A percentile compares a stretch with the other conserved stretches of the same genome.
These are phyloP conservation scores for Westerdykella aurantiaca DNA, from an alignment of 2,329 filamentous ascomycete genomes.

Conservation along the genomic window DNA sequence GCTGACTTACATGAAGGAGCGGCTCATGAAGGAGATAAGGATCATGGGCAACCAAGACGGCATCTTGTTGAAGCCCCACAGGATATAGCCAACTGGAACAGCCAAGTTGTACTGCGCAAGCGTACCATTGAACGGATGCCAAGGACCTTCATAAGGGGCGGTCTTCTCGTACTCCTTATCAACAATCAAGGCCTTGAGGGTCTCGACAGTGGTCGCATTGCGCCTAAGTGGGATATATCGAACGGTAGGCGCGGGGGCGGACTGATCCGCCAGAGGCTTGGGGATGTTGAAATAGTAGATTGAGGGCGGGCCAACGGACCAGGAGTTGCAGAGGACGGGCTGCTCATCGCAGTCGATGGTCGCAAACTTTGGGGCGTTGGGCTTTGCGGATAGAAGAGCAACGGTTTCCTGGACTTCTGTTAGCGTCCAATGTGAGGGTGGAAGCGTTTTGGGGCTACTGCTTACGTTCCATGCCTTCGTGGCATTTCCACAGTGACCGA, in stretches of 20 bases:
- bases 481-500: conserved; percentile 54
- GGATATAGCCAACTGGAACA: conserved; percentile 60
- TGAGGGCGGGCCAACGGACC: conserved; percentile 59
- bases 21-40: conserved; percentile 64
- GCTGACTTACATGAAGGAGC: conserved; percentile 64
- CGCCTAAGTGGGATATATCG: conserved; percentile 63
- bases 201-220: conserved; percentile 60
- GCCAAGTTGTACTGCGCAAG: conserved; percentile 58
- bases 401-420: conserved; percentile 51
- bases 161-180: conserved; percentile 53
- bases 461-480: conserved; percentile 56
- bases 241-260: conserved; percentile 58
- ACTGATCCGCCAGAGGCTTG: conserved; percentile 55
- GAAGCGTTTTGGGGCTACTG: neutral
- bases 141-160: conserved; percentile 56
- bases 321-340: conserved; percentile 68
- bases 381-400: conserved; percentile 55
- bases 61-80: conserved; percentile 57
- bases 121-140: conserved; percentile 70
- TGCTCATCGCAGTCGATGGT: conserved; percentile 69
- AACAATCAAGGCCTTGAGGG: conserved; percentile 56
- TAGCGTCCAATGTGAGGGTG: conserved; percentile 23
- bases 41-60: conserved; percentile 75
- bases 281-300: conserved; percentile 62
- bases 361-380: conserved; percentile 61